Conservation (phyloP, 2,329 filamentous ascomycete genomes). For the Rosellinia necatrix region DNA sequence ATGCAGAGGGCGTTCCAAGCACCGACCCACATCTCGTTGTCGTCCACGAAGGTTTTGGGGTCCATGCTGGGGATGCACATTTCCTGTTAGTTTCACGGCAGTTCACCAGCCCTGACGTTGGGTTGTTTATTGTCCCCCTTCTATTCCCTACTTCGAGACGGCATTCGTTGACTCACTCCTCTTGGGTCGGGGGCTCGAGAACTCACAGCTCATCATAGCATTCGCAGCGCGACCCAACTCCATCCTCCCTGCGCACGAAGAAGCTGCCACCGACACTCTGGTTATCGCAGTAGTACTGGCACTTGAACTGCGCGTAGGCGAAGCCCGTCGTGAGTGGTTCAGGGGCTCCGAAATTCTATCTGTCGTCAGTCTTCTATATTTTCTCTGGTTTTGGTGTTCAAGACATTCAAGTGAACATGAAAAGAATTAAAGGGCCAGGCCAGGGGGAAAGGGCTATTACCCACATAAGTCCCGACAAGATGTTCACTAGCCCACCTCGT, state of each 20-base stretch:
- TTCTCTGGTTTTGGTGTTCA: background rate
- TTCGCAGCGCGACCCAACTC: conserved; percentile 33
- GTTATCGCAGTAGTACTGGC: conserved; percentile 41
- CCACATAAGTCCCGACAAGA: conserved; percentile 36
- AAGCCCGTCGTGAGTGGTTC: conserved; percentile 37
- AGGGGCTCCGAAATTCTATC: conserved; percentile 39
- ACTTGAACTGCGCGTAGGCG: conserved; percentile 42
- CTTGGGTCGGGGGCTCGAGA: background rate
- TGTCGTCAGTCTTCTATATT: background rate
- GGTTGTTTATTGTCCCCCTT: no score
- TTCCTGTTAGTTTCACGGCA: background rate
- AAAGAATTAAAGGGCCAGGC: no score
- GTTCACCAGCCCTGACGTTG: no score
- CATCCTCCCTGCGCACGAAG: conserved; percentile 33
- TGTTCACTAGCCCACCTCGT: conserved; percentile 35
- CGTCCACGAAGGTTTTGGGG: conserved; percentile 33
- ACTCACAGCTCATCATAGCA: conserved; percentile 40
- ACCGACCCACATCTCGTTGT: conserved; percentile 34
- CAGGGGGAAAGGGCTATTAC: conserved; percentile 11
- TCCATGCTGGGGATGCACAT: conserved; percentile 29
- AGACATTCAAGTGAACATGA: no score
- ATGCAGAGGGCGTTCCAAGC: conserved; percentile 40
- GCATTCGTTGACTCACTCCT: no score
- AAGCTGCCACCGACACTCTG: conserved; percentile 34
- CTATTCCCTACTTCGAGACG: no score